Base-by-base conservation (phyloP, 306 rosid species). In the Psophocarpus tetragonolobus region DNA sequence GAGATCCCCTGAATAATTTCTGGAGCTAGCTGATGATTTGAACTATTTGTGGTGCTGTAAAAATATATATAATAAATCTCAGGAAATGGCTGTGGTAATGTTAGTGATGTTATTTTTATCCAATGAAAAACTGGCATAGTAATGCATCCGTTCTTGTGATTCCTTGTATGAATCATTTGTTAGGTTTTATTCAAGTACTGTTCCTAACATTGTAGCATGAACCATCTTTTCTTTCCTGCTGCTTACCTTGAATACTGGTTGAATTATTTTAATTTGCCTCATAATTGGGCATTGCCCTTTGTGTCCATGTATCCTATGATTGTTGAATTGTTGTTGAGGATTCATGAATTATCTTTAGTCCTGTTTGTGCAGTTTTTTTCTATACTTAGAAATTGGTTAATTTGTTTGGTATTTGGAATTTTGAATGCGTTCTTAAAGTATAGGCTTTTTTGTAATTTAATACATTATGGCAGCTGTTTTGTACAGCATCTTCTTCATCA, bases 11-110 rank as follows among this genome's bases (percentile, higher is more conserved):
- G 68, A 72, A 38, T 27, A n/a, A n/a, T n/a, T n/a, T n/a, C 67
- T 38, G 60, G 29, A 64, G n/a, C n/a, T 80, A 64, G 30, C 38
- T 73, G 61, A 50, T 71, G 66, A 24, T 72, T 51, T 73, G 74
- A 47, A 50, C n/a, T 63, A 20, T 17, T 48, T 13, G 35, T 36
- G 7, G 21, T 71, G 53, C 58, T 13, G 5, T 39, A 17, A 17
- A 67, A 54, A 53, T 26, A 53, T 18, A 20, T 57, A 53, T 23
- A 50, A 47, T 44, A 44, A 18, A 10, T 48, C 7, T 23, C 26
- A 33, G 44, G 64, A 60, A 35, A 60, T 79, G 18, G 30, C 51
- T 20, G 38, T 65, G 69, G 36, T 14, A 57, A 57, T 54, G 24
- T 10, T 23, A 57, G 44, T 21, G 53, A 56, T 78, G 30, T n/a